A percentile compares a stretch with the other conserved stretches of the same genome.
Conservation (phyloP, 768 basidiomycete genomes). For the Neoboletus brunneissimus region DNA sequence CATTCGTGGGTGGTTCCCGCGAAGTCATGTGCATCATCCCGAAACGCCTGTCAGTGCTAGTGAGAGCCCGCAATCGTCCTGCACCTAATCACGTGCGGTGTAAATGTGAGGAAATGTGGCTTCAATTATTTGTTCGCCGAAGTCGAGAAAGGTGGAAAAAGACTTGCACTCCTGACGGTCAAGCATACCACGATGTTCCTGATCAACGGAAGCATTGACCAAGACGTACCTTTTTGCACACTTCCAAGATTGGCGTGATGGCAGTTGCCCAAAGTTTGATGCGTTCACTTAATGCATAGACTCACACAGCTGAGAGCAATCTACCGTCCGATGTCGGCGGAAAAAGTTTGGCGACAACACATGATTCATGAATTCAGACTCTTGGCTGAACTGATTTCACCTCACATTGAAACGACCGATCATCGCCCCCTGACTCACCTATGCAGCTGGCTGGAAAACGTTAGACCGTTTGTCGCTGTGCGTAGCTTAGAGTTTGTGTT, state of each 20-base stretch:
- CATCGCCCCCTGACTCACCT: background rate
- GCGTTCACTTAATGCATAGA: background rate
- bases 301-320: background rate
- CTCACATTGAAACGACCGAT: background rate
- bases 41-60: background rate
- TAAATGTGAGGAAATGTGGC: constrained; percentile 2
- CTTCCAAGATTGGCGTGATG: background rate
- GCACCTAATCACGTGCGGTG: constrained; percentile 5
- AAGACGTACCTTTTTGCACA: no score
- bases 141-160: background rate
- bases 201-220: background rate
- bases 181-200: background rate
- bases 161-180: background rate
- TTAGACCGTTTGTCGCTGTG: background rate
- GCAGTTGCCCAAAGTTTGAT: background rate
- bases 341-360: background rate
- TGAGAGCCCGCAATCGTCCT: background rate
- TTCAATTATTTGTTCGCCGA: background rate
- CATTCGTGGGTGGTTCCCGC: background rate
- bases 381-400: background rate
- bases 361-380: background rate
- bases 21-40: background rate
- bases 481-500: background rate
- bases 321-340: background rate
- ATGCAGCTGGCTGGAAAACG: background rate